Evolutionary conservation across 2,329 filamentous ascomycete species (phyloP).

Genomic region (Arthrobotrys sinensis): DNA sequence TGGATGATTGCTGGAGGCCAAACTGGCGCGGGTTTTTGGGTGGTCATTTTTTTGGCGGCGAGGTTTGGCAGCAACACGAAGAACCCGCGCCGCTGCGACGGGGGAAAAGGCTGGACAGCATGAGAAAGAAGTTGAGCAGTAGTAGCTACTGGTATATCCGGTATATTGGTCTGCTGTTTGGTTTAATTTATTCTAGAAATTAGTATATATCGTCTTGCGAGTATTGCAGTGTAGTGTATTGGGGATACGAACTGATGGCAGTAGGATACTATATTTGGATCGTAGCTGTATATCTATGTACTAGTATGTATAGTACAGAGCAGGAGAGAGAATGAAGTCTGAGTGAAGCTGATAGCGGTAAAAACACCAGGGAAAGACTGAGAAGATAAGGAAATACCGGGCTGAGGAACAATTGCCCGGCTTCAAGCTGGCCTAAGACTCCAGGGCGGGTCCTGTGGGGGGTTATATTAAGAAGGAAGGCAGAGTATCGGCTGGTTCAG

Average conservation of each 20-base stretch:
- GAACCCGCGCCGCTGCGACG: too few relatives aligned
- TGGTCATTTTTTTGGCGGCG: constrained; percentile 13
- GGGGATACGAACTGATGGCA: too few relatives aligned
- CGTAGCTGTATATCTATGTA: neutral
- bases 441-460: neutral
- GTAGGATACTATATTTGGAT: too few relatives aligned
- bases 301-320: neutral
- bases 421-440: neutral
- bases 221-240: too few relatives aligned
- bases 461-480: neutral
- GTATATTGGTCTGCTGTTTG: too few relatives aligned
- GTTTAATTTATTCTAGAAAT: too few relatives aligned
- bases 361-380: neutral
- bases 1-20: constrained; percentile 5
- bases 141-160: too few relatives aligned
- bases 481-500: neutral
- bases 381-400: neutral
- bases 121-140: too few relatives aligned
- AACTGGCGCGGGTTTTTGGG: constrained; percentile 21
- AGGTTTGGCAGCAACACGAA: neutral
- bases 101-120: too few relatives aligned
- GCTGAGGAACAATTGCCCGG: neutral
- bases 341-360: neutral
- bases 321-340: neutral
- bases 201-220: too few relatives aligned